Conservation (phyloP, 208 protist species). For the Leishmania mexicana region DNA sequence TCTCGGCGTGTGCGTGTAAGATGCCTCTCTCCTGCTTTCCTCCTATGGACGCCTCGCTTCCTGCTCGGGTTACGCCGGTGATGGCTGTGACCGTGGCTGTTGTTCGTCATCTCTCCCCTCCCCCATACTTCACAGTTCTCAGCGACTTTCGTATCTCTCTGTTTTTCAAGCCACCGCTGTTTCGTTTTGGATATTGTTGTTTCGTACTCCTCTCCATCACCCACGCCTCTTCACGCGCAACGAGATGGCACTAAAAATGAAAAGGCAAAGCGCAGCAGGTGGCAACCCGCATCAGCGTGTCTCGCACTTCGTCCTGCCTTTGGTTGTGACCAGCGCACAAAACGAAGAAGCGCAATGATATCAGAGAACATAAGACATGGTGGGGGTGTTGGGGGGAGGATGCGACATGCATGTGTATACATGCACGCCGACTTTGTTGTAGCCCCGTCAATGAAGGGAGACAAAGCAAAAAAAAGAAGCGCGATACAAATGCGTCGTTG, state of each 20-base stretch:
- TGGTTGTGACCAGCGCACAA: background rate
- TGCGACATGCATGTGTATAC: background rate
- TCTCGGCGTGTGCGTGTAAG: background rate
- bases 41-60: background rate
- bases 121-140: background rate
- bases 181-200: background rate
- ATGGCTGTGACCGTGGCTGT: background rate
- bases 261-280: background rate
- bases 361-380: background rate
- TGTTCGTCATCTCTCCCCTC: background rate
- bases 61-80: background rate
- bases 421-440: background rate
- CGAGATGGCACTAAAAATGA: background rate
- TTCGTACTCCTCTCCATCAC: background rate
- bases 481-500: background rate
- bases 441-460: background rate
- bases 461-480: background rate
- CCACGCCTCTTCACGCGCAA: background rate
- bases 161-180: background rate
- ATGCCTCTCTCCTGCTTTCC: background rate
- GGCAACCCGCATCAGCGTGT: background rate
- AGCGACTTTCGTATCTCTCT: background rate
- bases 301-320: background rate
- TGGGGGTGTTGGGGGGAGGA: background rate
- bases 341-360: background rate